Evolutionary conservation across 306 rosid species (phyloP).

Genomic region (Crataegus laevigata): DNA sequence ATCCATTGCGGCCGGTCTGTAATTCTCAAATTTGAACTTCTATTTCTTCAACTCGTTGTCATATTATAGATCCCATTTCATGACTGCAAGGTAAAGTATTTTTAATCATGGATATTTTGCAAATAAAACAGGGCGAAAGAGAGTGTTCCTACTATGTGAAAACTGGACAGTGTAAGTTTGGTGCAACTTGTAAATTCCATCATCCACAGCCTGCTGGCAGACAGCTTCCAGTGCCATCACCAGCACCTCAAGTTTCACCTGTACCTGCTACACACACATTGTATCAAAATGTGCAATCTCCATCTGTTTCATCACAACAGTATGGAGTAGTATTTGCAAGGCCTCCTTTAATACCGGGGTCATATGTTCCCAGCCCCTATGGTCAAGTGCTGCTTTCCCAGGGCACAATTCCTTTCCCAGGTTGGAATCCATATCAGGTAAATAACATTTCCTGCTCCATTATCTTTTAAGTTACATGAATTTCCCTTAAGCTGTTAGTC

Average conservation of each 20-base stretch:
- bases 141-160: slow-evolving; percentile 95
- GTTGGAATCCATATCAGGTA: slow-evolving; percentile 89
- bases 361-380: slow-evolving; percentile 68
- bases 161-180: slow-evolving; percentile 95
- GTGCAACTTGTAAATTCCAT: slow-evolving; percentile 84
- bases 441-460: slow-evolving; percentile 19
- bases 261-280: slow-evolving; percentile 43
- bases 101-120: slow-evolving; percentile 6
- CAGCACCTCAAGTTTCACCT: slow-evolving; percentile 50
- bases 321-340: slow-evolving; percentile 77
- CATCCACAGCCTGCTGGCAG: slow-evolving; percentile 76
- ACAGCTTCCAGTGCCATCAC: slow-evolving; percentile 51
- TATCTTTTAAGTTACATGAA: slow-evolving; percentile 11
- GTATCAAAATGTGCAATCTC: slow-evolving; percentile 63
- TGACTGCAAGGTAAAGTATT: neutral
- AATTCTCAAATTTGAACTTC: neutral
- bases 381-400: slow-evolving; percentile 74
- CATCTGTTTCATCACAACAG: slow-evolving; percentile 65
- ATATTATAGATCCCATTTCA: slow-evolving; percentile 3
- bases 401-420: slow-evolving; percentile 59
- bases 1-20: slow-evolving; percentile 38
- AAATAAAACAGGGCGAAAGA: slow-evolving; percentile 70
- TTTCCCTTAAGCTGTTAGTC: slow-evolving; percentile 26
- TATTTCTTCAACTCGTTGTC: slow-evolving; percentile 1
- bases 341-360: slow-evolving; percentile 69